These are phyloP conservation scores for Yamadazyma kitorensis DNA, from an alignment of 805 yeast species.

Conservation along the genomic window DNA sequence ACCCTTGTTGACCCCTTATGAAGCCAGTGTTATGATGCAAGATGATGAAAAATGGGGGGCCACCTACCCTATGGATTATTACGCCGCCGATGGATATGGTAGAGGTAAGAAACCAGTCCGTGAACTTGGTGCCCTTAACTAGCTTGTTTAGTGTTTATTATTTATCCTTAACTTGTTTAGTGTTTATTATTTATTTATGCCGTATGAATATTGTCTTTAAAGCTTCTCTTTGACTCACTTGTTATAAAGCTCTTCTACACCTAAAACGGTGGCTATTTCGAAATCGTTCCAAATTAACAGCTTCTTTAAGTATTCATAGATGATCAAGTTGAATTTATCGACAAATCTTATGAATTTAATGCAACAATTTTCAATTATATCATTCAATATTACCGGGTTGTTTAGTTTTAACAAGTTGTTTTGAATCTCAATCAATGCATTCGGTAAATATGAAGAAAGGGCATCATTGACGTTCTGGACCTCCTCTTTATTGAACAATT, in stretches of 20 bases:
- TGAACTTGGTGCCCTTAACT: no score
- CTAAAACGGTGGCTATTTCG: conserved; percentile 69
- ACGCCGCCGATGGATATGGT: conserved; percentile 86
- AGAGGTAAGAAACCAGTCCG: conserved; percentile 67
- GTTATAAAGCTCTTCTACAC: conserved; percentile 48
- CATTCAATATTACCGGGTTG: conserved; percentile 61
- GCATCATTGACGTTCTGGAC: conserved; percentile 42
- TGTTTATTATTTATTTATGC: conserved; percentile 1
- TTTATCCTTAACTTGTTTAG: not conserved
- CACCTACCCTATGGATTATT: conserved; percentile 95
- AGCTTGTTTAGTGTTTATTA: no score
- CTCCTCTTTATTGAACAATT: conserved; percentile 45
- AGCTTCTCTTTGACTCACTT: not conserved
- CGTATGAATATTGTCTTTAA: not conserved
- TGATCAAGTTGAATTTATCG: conserved; percentile 34
- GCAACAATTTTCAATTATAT: conserved; percentile 50
- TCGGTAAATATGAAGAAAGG: conserved; percentile 54
- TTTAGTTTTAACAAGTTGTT: conserved; percentile 53
- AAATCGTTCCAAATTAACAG: conserved; percentile 51
- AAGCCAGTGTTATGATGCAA: conserved; percentile 84
- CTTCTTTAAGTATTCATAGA: conserved; percentile 31
- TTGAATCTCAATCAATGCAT: conserved; percentile 59
- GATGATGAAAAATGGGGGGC: conserved; percentile 66
- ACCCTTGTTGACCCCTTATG: conserved; percentile 93
- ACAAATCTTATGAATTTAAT: conserved; percentile 49